A percentile compares a stretch with the other conserved stretches of the same genome.
These are phyloP conservation scores for Fragaria vesca DNA, from an alignment of 306 rosid genomes.

Conservation along the genomic window DNA sequence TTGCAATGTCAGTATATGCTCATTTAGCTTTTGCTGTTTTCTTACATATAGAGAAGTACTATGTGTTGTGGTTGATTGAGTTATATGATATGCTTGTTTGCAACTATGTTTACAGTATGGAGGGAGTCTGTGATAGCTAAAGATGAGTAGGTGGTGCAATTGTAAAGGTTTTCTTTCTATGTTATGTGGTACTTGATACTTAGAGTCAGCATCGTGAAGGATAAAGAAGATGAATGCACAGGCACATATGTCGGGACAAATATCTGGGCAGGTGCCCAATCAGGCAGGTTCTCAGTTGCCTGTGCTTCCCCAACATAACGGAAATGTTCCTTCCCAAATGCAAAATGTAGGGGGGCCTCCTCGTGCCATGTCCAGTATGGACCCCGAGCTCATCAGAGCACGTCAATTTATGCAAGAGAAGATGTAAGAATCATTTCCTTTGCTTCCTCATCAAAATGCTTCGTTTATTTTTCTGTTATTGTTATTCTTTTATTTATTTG, in stretches of 20 bases:
- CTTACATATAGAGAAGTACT: background rate
- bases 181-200: slow-evolving; percentile 40
- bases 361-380: slow-evolving; percentile 45
- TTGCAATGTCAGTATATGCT: background rate
- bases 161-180: slow-evolving; percentile 24
- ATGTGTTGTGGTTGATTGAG: background rate
- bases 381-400: slow-evolving; percentile 55
- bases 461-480: background rate
- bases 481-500: background rate
- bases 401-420: slow-evolving; percentile 54
- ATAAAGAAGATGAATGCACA: slow-evolving; percentile 62
- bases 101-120: slow-evolving; percentile 4
- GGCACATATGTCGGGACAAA: slow-evolving; percentile 61
- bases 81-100: slow-evolving; percentile 4
- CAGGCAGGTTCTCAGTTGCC: slow-evolving; percentile 70
- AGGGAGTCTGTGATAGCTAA: slow-evolving; percentile 8
- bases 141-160: slow-evolving; percentile 28
- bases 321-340: slow-evolving; percentile 55
- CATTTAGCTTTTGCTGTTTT: background rate
- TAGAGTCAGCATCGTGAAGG: slow-evolving; percentile 28
- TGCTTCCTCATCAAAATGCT: too few species aligned
- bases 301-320: slow-evolving; percentile 52
- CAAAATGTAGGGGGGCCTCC: slow-evolving; percentile 44
- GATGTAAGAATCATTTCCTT: slow-evolving; percentile 57
- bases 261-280: slow-evolving; percentile 69